A percentile compares a stretch with the other conserved stretches of the same genome.
Conservation (phyloP, 441 rosid species). For the Manihot esculenta region DNA sequence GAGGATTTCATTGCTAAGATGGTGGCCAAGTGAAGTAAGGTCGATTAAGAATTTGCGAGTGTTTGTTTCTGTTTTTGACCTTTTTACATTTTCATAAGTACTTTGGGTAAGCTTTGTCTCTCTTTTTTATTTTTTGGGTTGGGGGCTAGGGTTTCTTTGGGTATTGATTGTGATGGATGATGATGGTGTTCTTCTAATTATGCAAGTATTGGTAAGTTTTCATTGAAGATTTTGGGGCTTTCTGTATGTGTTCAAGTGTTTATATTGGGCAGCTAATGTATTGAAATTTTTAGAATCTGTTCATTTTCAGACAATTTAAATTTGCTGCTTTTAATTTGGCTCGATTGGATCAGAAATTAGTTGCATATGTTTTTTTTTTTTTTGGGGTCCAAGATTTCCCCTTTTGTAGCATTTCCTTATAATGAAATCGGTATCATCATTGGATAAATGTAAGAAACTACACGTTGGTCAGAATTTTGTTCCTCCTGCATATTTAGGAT, state of each 20-base stretch:
- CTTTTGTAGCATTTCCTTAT: background rate
- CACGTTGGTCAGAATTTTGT: background rate
- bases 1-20: constrained; percentile 89
- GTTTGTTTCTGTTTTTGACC: constrained; percentile 9
- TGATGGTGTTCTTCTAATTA: constrained; percentile 10
- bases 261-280: constrained; percentile 10
- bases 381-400: background rate
- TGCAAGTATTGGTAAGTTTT: constrained; percentile 12
- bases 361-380: background rate
- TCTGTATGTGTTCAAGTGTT: background rate
- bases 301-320: background rate
- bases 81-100: background rate
- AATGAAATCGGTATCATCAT: background rate
- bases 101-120: constrained; percentile 4
- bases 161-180: constrained; percentile 10
- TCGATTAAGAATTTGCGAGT: background rate
- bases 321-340: background rate
- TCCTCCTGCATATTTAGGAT: background rate
- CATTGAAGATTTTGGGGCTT: constrained; percentile 2
- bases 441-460: background rate
- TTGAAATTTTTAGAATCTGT: constrained; percentile 4
- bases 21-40: constrained; percentile 67
- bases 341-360: background rate
- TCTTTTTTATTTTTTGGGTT: constrained; percentile 2
- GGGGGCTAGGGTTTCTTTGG: constrained; percentile 30